Percentiles rank a stretch among this genome's conserved stretches.
Conservation (phyloP, 176 grass and related monocot species). For the Dactylis glomerata region DNA sequence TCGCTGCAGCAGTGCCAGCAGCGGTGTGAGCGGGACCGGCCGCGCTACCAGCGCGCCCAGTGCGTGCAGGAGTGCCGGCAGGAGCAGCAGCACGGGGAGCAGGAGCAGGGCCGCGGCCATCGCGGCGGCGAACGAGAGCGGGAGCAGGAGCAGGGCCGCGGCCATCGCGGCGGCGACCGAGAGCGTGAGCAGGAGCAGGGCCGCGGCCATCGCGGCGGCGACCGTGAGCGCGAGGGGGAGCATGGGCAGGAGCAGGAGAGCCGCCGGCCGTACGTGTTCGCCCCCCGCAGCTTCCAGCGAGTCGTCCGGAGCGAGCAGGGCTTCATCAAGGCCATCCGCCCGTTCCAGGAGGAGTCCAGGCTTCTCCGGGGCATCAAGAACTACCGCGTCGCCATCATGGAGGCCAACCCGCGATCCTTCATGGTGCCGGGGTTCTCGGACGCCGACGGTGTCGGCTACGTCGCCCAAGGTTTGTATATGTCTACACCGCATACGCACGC, state of each 20-base stretch:
- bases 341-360: constrained; percentile 53
- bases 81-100: not conserved
- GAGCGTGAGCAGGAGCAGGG: constrained; percentile 1
- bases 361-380: constrained; percentile 63
- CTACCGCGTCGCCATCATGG: constrained; percentile 62
- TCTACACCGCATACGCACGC: not conserved
- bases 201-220: not conserved
- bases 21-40: constrained; percentile 19
- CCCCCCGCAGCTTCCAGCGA: constrained; percentile 33
- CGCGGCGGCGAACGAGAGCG: not conserved
- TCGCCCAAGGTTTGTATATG: constrained; percentile 40
- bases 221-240: not conserved
- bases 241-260: not conserved
- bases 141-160: not conserved
- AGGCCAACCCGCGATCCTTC: constrained; percentile 59
- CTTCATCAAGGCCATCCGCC: constrained; percentile 32
- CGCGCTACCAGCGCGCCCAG: not conserved
- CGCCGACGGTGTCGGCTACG: constrained; percentile 60
- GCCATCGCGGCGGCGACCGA: not conserved
- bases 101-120: not conserved
- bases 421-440: constrained; percentile 59
- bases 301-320: constrained; percentile 48
- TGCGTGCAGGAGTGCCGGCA: constrained; percentile 25
- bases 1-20: constrained; percentile 4
- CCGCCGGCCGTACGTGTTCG: constrained; percentile 56